Evolutionary conservation across 768 basidiomycete genomes (phyloP), one percentile per base, ranked within the genome.

Genomic region (Suillus occidentalis): DNA sequence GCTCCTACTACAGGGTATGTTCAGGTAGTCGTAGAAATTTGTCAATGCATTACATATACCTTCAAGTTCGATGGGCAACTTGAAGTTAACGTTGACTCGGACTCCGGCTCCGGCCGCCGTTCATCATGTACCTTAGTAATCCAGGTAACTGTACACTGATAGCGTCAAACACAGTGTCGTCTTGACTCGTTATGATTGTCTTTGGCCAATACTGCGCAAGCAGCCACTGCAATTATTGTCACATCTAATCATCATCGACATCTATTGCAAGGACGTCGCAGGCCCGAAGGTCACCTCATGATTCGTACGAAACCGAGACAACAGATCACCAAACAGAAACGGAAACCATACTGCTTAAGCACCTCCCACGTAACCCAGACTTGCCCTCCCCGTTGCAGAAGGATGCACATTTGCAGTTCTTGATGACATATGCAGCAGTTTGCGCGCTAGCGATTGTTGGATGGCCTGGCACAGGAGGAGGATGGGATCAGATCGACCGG

Each of bases 401-500:
- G 71, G 83, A 84, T 50, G 74, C 81, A 2, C 95, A 97, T 73
- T 79, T 95, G 68, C 85, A 90, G 66, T 97, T 87, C 72, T 85
- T 97, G 28, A 81, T 87, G 0, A 97, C 94, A 0, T 99, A 97
- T 73, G 95, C 95, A 0, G 78, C 94, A 0, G 86, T 97, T 8
- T 95, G 88, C 68, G 79, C 93, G 6, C 80, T 99, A 9, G 93
- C 94, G 0, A 91, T 95, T 59, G 89, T 86, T 0, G 95, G 95
- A 0, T 76, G 83, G 31, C 85, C 92, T 3, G 91, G 91, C 0
- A 82, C 83, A 5, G 82, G 81, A 2, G 92, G 89, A 12, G 93
- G 93, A 13, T 96, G 95, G 92, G 92, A 94, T 67, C 81, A 90
- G 70, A 91, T 97, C 55, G 84, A 97, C 72, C 82, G 94, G 91